These are phyloP conservation scores for Lactarius quietus DNA, from an alignment of 768 basidiomycete species.

Conservation along the genomic window DNA sequence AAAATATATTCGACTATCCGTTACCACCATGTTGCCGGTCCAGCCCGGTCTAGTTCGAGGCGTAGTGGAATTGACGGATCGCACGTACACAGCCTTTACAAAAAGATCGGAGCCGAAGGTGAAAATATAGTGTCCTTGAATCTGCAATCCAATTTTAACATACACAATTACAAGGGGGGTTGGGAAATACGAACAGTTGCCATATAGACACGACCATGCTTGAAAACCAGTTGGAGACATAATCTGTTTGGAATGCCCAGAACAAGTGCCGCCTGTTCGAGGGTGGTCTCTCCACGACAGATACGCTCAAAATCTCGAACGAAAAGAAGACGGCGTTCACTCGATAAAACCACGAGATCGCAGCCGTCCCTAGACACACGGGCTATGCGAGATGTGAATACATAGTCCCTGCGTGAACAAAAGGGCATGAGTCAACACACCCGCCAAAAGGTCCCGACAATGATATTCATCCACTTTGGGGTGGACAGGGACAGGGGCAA, in stretches of 20 bases:
- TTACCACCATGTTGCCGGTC: background rate
- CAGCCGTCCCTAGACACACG: slow-evolving; percentile 37
- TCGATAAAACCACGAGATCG: slow-evolving; percentile 33
- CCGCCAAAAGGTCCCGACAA: background rate
- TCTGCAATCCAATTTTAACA: background rate
- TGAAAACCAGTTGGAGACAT: background rate
- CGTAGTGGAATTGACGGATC: background rate
- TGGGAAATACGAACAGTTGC: slow-evolving; percentile 8
- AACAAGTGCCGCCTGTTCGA: background rate
- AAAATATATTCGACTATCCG: background rate
- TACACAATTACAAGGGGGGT: background rate
- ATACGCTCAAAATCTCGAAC: slow-evolving; percentile 35
- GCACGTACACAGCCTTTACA: background rate
- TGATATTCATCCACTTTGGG: background rate
- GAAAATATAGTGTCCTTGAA: slow-evolving; percentile 3
- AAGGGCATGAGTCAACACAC: background rate
- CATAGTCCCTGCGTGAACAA: background rate
- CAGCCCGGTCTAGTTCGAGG: background rate
- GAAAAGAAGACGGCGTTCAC: slow-evolving; percentile 30
- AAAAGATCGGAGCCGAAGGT: background rate
- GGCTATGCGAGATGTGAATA: slow-evolving; percentile 25
- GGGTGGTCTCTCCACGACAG: slow-evolving; percentile 8
- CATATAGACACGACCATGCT: slow-evolving; percentile 10
- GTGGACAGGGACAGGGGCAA: background rate
- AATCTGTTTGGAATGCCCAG: background rate